phyloP scores from a whole-genome alignment of 306 rosid species.

The Morella rubra region DNA sequence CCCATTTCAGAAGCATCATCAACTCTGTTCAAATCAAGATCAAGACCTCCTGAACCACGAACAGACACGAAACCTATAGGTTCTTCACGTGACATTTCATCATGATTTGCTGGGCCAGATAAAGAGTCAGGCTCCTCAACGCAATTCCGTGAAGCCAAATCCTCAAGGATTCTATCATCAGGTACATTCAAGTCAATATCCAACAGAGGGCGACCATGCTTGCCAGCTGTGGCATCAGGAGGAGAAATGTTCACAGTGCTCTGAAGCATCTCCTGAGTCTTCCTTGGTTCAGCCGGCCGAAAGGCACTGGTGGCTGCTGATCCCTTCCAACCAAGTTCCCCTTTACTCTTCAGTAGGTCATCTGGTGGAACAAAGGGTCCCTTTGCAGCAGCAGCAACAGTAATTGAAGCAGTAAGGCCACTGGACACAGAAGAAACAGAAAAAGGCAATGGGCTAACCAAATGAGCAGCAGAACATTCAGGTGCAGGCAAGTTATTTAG shows the following conservation, averaged over 20 bases:
- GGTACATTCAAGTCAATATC: slow-evolving; percentile 88
- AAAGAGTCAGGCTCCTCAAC: slow-evolving; percentile 29
- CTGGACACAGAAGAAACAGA: slow-evolving; percentile 59
- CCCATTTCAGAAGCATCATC: slow-evolving; percentile 68
- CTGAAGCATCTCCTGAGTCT: slow-evolving; percentile 44
- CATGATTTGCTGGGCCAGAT: slow-evolving; percentile 27
- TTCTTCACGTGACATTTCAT: not conserved
- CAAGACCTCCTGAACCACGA: slow-evolving; percentile 65
- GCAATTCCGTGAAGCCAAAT: slow-evolving; percentile 44
- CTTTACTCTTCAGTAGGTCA: slow-evolving; percentile 58
- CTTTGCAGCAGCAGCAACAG: slow-evolving; percentile 88
- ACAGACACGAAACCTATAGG: slow-evolving; percentile 24
- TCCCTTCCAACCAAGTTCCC: slow-evolving; percentile 95
- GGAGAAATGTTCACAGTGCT: slow-evolving; percentile 38
- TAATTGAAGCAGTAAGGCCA: slow-evolving; percentile 68
- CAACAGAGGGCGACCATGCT: slow-evolving; percentile 62
- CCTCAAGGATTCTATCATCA: slow-evolving; percentile 70
- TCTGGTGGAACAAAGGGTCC: slow-evolving; percentile 81
- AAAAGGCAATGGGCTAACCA: slow-evolving; percentile 60
- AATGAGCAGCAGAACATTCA: slow-evolving; percentile 48
- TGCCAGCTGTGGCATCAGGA: slow-evolving; percentile 43
- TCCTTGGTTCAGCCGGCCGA: slow-evolving; percentile 93
- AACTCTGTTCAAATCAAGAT: slow-evolving; percentile 82
- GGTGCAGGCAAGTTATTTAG: slow-evolving; percentile 45
- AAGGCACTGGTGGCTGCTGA: slow-evolving; percentile 98